Evolutionary conservation across 345 rosid genomes (phyloP), one percentile per base, ranked within the genome.

Genomic region (Brassica rapa): DNA sequence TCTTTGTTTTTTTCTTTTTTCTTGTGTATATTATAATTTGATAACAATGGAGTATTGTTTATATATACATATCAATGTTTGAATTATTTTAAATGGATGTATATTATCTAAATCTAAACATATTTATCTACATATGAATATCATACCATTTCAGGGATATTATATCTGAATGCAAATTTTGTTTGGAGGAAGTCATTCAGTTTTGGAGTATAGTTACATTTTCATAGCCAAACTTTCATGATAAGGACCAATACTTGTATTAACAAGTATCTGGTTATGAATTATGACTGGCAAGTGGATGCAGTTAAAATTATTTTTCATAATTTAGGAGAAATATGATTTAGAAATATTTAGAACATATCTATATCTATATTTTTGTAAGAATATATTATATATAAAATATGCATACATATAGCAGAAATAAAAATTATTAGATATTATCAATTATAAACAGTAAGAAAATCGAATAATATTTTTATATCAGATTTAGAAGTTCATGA

Each of bases 121-220:
- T 51, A 51, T 12, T 15, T 14, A 62, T 32, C 24, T 63, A 63
- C 32, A 15, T 32, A 69, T 62, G 37, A 4, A 62, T 76, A 33
- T 32, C 27, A 32, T 77, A 70, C 81, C 71, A 53, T 35, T 37
- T 70, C 1, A 25, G 33, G 24, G 11, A 25, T 56, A 53, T 51
- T 14, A 46, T 0, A 41, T 1, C 29, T 3, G 14, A 0, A 59
- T 25, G 15, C 73, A 59, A 39, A 3, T 23, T 3, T 11, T 12
- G 19, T n/a, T 60, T 12, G 27, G 25, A 16, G 62, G 49, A 43
- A 68, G 24, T 41, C 9, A 67, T 41, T 19, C 5, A 57, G 49
- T 59, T 66, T 10, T 74, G 12, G 25, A 43, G 10, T 24, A 67
- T 67, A 43, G 57, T 43, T 12, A 37, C 4, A 41, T 41, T 41